Percentiles rank a stretch among this genome's conserved stretches.
Conservation (phyloP, 169 alveolate genomes). For the Plasmodium gonderi region DNA sequence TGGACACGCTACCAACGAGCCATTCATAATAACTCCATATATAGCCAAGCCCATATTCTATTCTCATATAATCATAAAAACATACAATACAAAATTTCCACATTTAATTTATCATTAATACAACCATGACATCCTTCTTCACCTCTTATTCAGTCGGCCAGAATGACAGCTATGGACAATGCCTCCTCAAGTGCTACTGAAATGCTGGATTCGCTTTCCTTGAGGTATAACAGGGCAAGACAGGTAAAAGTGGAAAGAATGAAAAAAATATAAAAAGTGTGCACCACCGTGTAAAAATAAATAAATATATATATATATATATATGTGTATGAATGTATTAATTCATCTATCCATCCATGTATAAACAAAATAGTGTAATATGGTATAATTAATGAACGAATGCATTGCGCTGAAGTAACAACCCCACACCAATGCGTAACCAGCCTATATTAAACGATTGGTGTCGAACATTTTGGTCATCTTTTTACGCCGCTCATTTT, state of each 20-base stretch:
- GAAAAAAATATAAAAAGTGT: background rate
- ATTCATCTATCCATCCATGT: no score
- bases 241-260: conserved; percentile 69
- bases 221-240: conserved; percentile 87
- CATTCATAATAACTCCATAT: background rate
- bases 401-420: no score
- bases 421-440: background rate
- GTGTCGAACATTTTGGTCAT: background rate
- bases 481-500: background rate
- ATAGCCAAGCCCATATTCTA: background rate
- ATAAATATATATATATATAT: no score
- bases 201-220: conserved; percentile 85
- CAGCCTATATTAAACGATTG: background rate
- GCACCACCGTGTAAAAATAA: background rate
- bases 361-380: no score
- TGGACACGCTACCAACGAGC: background rate
- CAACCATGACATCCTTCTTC: background rate
- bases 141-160: conserved; percentile 82
- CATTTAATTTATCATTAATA: background rate
- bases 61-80: background rate
- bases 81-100: background rate
- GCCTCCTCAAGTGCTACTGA: conserved; percentile 91
- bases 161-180: conserved; percentile 92
- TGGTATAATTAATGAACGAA: no score
- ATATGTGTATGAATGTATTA: background rate